Evolutionary conservation across 163 green algal species (phyloP).

Genomic region (Trebouxiophyceae sp.): DNA sequence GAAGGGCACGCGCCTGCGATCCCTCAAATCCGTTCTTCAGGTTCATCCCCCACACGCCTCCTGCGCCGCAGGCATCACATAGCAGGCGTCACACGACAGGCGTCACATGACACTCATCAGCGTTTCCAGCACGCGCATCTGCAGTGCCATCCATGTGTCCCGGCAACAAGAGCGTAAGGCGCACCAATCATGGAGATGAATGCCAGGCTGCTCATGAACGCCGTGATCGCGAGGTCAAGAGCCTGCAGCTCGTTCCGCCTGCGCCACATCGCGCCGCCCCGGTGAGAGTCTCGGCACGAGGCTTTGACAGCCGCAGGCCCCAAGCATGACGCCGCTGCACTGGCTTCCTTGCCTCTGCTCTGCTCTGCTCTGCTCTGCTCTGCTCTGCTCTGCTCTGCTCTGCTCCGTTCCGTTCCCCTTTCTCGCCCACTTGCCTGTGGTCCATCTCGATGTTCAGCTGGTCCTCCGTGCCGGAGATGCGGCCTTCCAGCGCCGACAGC

Average conservation of each 20-base stretch:
- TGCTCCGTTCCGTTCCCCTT: too few relatives aligned
- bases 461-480: constrained; percentile 18
- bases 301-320: neutral
- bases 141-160: neutral
- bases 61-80: neutral
- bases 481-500: constrained; percentile 6
- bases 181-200: constrained; percentile 24
- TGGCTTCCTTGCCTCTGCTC: too few relatives aligned
- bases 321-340: too few relatives aligned
- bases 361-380: too few relatives aligned
- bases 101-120: neutral
- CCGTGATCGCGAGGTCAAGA: constrained; percentile 26
- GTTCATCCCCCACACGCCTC: constrained; percentile 20
- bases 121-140: neutral
- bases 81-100: neutral
- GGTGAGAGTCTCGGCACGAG: neutral
- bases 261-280: neutral
- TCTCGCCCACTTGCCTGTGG: too few relatives aligned
- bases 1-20: neutral
- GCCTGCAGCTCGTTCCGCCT: constrained; percentile 33
- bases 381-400: too few relatives aligned
- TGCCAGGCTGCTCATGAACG: constrained; percentile 10
- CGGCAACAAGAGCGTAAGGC: neutral
- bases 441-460: constrained; percentile 33
- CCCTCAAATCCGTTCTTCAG: constrained; percentile 10